Conservation (phyloP, 768 basidiomycete genomes). For the Tubosaeta sp. region DNA sequence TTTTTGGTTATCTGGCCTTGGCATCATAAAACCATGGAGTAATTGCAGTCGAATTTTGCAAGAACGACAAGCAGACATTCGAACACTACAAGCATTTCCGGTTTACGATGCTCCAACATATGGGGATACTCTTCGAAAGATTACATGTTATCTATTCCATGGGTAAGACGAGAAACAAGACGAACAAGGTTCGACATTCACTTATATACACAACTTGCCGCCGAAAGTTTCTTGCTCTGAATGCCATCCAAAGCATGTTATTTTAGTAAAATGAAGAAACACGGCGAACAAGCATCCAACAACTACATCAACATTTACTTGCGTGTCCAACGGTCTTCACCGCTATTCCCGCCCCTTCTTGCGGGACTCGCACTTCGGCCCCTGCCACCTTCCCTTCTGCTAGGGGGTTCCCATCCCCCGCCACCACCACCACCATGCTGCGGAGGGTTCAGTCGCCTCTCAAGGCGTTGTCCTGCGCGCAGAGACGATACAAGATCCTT, state of each 20-base stretch:
- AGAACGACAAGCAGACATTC: not conserved
- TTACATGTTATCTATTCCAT: not conserved
- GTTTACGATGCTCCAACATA: not conserved
- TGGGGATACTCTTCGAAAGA: not conserved
- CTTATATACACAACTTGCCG: constrained; percentile 43
- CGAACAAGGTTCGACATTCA: constrained; percentile 12
- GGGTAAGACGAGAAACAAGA: not conserved
- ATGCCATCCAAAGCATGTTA: too few relatives aligned
- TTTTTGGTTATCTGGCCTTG: not conserved
- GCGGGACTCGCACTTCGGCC: constrained; percentile 73
- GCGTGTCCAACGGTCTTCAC: constrained; percentile 77
- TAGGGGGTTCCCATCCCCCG: constrained; percentile 79
- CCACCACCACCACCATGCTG: constrained; percentile 64
- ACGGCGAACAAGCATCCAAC: not conserved
- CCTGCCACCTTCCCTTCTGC: constrained; percentile 57
- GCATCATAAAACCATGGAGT: not conserved
- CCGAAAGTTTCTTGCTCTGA: too few relatives aligned
- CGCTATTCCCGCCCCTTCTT: constrained; percentile 55
- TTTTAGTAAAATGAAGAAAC: not conserved
- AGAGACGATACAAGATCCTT: constrained; percentile 77
- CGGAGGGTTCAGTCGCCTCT: constrained; percentile 68
- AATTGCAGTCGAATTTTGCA: not conserved
- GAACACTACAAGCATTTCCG: not conserved
- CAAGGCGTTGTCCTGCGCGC: constrained; percentile 77
- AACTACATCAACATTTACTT: constrained; percentile 33